Base-by-base conservation (phyloP, 176 grass and related monocot genomes). In the Eremochloa ophiuroides region DNA sequence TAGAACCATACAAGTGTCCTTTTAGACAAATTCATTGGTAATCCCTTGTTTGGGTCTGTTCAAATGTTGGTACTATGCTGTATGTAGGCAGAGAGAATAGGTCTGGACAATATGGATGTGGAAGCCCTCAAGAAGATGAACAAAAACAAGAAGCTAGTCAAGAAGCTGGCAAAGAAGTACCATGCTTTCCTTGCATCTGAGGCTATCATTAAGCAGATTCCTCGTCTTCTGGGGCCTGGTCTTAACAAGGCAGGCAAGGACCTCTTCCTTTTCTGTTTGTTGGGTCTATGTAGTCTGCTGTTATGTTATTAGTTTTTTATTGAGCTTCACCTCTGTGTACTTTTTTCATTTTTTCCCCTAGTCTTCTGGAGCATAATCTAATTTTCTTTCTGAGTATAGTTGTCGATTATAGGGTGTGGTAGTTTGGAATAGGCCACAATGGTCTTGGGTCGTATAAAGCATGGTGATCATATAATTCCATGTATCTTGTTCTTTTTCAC, bases 111-210 rank as follows among this genome's bases (percentile, higher is more conserved):
- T 56, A 97, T 97, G 94, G 94, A 97, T 84, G 94, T 97, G 58
- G 94, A 97, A 67, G 73, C 83, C 8, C 87, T 97, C 27, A 97
- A 97, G 66, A 94, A 97, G 35, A 94, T 94, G 94, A 97, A 97
- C 85, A 97, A 97, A 73, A 97, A 97, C 71, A 97, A 97, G 89
- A 97, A 97, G 78, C 85, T 94, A 2, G 94, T 97, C 4, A 97
- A 97, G 80, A 97, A 90, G 71, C 91, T 97, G 44, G 94, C 94
- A 31, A 97, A 97, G 87, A 97, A 91, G 23, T 97, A 94, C 61
- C 94, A 97, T 68, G 89, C 94, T 81, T 97, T 97, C 82, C 75
- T 97, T 64, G 94, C 94, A 44, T 97, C 94, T 47, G 94, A 97
- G 74, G 86, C 91, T 44, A 90, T 97, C 72, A 97, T 97, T 81